A percentile compares a stretch with the other conserved stretches of the same genome.
These are phyloP conservation scores for Globisporangium abappressorium DNA, from an alignment of 352 stramenopile genomes.

Conservation along the genomic window DNA sequence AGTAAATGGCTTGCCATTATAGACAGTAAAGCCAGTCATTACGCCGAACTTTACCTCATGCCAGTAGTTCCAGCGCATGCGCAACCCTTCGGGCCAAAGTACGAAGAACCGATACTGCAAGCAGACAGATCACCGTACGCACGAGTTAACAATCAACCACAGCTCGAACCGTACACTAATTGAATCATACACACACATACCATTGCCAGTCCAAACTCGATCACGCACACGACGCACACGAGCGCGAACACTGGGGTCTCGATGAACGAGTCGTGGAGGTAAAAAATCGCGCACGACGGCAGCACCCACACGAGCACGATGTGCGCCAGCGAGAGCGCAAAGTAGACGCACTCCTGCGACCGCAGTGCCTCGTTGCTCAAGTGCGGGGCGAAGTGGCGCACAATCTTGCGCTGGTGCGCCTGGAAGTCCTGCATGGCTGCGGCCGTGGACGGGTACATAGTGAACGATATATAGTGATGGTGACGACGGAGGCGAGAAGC, in stretches of 20 bases:
- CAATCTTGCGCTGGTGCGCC: slow-evolving; percentile 68
- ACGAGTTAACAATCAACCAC: neutral
- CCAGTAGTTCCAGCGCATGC: slow-evolving; percentile 73
- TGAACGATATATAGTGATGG: neutral
- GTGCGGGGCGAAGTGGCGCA: slow-evolving; percentile 69
- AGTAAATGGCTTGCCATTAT: neutral
- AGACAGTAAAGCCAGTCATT: neutral
- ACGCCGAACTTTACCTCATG: slow-evolving; percentile 35
- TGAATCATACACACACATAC: slow-evolving; percentile 22
- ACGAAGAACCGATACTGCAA: slow-evolving; percentile 62
- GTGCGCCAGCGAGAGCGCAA: slow-evolving; percentile 47
- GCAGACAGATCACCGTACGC: neutral
- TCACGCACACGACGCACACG: slow-evolving; percentile 43
- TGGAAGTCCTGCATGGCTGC: slow-evolving; percentile 33
- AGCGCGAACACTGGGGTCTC: slow-evolving; percentile 63
- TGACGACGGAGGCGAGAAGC: neutral
- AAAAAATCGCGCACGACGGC: slow-evolving; percentile 45
- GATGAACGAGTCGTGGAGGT: slow-evolving; percentile 51
- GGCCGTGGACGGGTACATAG: slow-evolving; percentile 32
- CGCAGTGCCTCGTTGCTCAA: slow-evolving; percentile 47
- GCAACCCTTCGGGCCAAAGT: slow-evolving; percentile 69
- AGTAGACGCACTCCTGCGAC: slow-evolving; percentile 54
- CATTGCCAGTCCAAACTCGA: slow-evolving; percentile 49
- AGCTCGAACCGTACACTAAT: neutral
- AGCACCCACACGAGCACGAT: slow-evolving; percentile 52